A percentile compares a stretch with the other conserved stretches of the same genome.
Evolutionary conservation across 2,329 filamentous ascomycete genomes (phyloP).

Genomic region (Macrophomina phaseolina): DNA sequence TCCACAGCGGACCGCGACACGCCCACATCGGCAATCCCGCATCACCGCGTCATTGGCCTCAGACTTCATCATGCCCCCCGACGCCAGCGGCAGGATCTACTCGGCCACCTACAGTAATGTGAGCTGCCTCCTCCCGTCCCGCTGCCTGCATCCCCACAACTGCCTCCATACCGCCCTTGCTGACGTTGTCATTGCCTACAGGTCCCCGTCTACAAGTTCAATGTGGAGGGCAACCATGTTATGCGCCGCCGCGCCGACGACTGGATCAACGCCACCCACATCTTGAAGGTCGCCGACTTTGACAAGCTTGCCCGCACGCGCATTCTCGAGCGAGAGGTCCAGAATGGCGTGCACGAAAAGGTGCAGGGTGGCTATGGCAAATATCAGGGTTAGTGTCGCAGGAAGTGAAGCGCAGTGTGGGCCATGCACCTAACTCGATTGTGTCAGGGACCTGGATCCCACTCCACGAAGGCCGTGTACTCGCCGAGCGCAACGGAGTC

Average conservation of each 20-base stretch:
- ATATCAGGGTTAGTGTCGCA: constrained; percentile 76
- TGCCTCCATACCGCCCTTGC: constrained; percentile 1
- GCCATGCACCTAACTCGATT: neutral
- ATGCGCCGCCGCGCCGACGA: constrained; percentile 96
- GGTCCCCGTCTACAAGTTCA: constrained; percentile 99
- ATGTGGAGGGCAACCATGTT: constrained; percentile 88
- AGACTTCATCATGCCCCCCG: constrained; percentile 40
- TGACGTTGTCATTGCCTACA: constrained; percentile 48
- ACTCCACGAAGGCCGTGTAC: constrained; percentile 75
- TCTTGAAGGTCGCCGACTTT: constrained; percentile 94
- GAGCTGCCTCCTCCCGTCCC: constrained; percentile 24
- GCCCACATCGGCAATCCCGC: constrained; percentile 9
- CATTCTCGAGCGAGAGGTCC: constrained; percentile 96
- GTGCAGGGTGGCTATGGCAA: constrained; percentile 98
- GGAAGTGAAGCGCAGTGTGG: neutral
- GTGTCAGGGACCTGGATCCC: constrained; percentile 90
- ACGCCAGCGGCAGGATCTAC: constrained; percentile 59
- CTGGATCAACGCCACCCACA: constrained; percentile 98
- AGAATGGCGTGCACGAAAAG: constrained; percentile 96
- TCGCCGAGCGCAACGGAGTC: constrained; percentile 87
- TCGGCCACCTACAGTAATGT: constrained; percentile 71
- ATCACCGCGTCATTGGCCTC: neutral
- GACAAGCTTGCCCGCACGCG: constrained; percentile 98
- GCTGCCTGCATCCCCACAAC: neutral
- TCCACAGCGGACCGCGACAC: constrained; percentile 7